These are phyloP conservation scores for Aspergillus tanneri DNA, from an alignment of 2,329 filamentous ascomycete species.

Conservation along the genomic window DNA sequence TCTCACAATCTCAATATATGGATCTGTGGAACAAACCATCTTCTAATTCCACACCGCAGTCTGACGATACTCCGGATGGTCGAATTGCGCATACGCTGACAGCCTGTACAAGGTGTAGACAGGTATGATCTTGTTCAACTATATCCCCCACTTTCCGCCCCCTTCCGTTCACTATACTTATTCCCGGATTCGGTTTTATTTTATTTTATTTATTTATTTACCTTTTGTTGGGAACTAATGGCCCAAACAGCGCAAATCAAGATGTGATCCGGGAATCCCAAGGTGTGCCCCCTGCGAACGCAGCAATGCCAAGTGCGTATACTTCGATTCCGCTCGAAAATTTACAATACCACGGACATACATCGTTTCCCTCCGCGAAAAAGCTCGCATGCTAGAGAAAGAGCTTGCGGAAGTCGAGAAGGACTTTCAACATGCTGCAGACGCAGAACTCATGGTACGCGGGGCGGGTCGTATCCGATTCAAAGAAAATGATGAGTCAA, in stretches of 20 bases:
- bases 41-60: conserved; percentile 29
- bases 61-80: conserved; percentile 34
- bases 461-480: conserved; percentile 83
- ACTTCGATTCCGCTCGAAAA: conserved; percentile 86
- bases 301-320: conserved; percentile 88
- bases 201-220: too few relatives aligned
- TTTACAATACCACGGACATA: conserved; percentile 86
- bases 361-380: conserved; percentile 87
- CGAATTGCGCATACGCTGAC: conserved; percentile 50
- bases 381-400: conserved; percentile 75
- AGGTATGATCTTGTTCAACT: conserved; percentile 36
- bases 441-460: conserved; percentile 80
- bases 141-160: background rate
- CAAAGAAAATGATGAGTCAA: conserved; percentile 80
- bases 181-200: too few relatives aligned
- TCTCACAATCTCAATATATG: conserved; percentile 23
- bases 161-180: background rate
- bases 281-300: conserved; percentile 90
- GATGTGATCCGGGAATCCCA: conserved; percentile 90
- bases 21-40: conserved; percentile 29
- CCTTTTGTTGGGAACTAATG: too few relatives aligned
- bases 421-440: conserved; percentile 68
- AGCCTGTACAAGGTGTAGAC: conserved; percentile 51
- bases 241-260: conserved; percentile 76
- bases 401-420: conserved; percentile 77